phyloP scores from a whole-genome alignment of 257 asterid species.

The Jacaranda copaia region DNA sequence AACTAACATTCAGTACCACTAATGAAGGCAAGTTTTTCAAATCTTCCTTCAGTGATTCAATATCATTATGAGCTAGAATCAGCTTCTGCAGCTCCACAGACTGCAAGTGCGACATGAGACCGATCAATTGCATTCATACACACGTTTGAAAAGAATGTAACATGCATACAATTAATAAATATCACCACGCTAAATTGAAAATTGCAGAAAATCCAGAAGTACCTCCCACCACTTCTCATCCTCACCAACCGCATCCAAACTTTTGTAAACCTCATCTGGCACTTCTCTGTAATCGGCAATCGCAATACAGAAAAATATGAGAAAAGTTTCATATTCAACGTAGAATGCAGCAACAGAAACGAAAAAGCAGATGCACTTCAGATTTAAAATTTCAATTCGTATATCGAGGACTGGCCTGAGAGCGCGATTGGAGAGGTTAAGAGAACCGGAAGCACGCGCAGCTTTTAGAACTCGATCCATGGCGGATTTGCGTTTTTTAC shows the following conservation, averaged over 20 bases:
- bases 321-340: background rate
- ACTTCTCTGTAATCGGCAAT: constrained; percentile 66
- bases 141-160: background rate
- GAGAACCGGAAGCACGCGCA: constrained; percentile 95
- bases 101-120: constrained; percentile 47
- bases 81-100: constrained; percentile 95
- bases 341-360: constrained; percentile 25
- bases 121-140: constrained; percentile 15
- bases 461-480: constrained; percentile 89
- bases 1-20: constrained; percentile 77
- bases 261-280: constrained; percentile 82
- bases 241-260: constrained; percentile 76
- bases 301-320: constrained; percentile 4
- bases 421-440: constrained; percentile 90
- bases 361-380: constrained; percentile 12
- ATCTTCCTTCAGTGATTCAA: constrained; percentile 81
- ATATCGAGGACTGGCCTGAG: constrained; percentile 61
- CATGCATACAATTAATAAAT: background rate
- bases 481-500: constrained; percentile 35
- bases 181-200: background rate
- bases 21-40: constrained; percentile 73
- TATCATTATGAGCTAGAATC: constrained; percentile 88
- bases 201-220: constrained; percentile 33
- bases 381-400: constrained; percentile 5
- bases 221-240: constrained; percentile 99